phyloP scores from a whole-genome alignment of 1,284 basidiomycete genomes.

The Irpex rosettiformis region DNA sequence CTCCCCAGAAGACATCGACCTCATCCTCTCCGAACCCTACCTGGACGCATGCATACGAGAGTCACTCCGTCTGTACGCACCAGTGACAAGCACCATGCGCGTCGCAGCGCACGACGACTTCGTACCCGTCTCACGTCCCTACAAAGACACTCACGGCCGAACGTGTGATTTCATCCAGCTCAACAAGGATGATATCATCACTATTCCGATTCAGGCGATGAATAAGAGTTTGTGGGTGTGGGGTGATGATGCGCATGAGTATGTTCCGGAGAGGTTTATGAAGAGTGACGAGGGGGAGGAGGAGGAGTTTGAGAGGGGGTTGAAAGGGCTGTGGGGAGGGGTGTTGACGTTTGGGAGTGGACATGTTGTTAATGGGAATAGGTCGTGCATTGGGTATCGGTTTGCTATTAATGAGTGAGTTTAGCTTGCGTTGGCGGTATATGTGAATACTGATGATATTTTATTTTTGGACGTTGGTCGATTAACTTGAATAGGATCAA shows the following conservation, averaged over 20 bases:
- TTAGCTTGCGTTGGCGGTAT: no score
- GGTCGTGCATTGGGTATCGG: slow-evolving; percentile 71
- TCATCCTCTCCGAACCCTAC: slow-evolving; percentile 42
- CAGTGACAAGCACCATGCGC: slow-evolving; percentile 65
- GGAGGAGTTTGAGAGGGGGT: slow-evolving; percentile 28
- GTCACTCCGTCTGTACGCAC: slow-evolving; percentile 59
- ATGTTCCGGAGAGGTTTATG: slow-evolving; percentile 60
- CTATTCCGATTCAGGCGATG: slow-evolving; percentile 59
- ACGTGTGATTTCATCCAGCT: slow-evolving; percentile 42
- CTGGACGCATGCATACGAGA: slow-evolving; percentile 66
- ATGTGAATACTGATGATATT: no score
- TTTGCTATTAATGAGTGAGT: slow-evolving; percentile 71
- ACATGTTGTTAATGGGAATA: slow-evolving; percentile 47
- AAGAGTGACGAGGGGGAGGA: slow-evolving; percentile 24
- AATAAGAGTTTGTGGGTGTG: slow-evolving; percentile 61
- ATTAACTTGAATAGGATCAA: slow-evolving; percentile 45
- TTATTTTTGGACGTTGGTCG: not conserved
- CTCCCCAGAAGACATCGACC: slow-evolving; percentile 18
- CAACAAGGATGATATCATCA: slow-evolving; percentile 55
- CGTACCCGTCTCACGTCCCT: slow-evolving; percentile 44
- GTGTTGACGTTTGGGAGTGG: slow-evolving; percentile 64
- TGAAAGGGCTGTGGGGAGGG: slow-evolving; percentile 63
- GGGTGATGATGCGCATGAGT: slow-evolving; percentile 65
- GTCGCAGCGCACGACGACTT: slow-evolving; percentile 51
- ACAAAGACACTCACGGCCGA: slow-evolving; percentile 28